These are phyloP conservation scores for Gypsophila paniculata DNA, from an alignment of 179 eudicot species.

Conservation along the genomic window DNA sequence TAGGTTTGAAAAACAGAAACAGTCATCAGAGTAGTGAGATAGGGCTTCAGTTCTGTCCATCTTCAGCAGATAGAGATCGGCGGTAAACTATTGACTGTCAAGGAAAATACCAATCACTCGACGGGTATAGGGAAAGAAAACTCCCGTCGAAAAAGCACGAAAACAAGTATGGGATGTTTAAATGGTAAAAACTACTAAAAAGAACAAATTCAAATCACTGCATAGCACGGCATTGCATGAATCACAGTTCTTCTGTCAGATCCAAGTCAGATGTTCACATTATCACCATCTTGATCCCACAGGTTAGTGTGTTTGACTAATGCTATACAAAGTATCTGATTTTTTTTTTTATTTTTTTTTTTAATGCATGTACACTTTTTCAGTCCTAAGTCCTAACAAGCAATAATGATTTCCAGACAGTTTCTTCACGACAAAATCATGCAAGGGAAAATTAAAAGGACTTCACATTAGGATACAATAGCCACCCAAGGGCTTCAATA, in stretches of 20 bases:
- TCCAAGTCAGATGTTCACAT: constrained; percentile 23
- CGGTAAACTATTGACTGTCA: constrained; percentile 43
- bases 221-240: constrained; percentile 10
- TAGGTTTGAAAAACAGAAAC: constrained; percentile 14
- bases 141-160: background rate
- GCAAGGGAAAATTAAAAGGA: constrained; percentile 15
- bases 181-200: background rate
- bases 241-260: constrained; percentile 8
- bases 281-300: constrained; percentile 31
- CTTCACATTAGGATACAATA: constrained; percentile 68
- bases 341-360: background rate
- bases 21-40: constrained; percentile 28
- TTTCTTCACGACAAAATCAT: constrained; percentile 2
- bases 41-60: constrained; percentile 39
- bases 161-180: background rate
- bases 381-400: background rate
- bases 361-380: constrained; percentile 15
- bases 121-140: constrained; percentile 1
- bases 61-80: constrained; percentile 32
- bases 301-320: constrained; percentile 25
- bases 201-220: background rate
- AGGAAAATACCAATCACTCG: constrained; percentile 32
- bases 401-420: background rate
- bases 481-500: constrained; percentile 66
- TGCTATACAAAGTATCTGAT: constrained; percentile 14